A percentile compares a stretch with the other conserved stretches of the same genome.
Evolutionary conservation across 2,329 filamentous ascomycete species (phyloP).

Genomic region (Colletotrichum incanum): DNA sequence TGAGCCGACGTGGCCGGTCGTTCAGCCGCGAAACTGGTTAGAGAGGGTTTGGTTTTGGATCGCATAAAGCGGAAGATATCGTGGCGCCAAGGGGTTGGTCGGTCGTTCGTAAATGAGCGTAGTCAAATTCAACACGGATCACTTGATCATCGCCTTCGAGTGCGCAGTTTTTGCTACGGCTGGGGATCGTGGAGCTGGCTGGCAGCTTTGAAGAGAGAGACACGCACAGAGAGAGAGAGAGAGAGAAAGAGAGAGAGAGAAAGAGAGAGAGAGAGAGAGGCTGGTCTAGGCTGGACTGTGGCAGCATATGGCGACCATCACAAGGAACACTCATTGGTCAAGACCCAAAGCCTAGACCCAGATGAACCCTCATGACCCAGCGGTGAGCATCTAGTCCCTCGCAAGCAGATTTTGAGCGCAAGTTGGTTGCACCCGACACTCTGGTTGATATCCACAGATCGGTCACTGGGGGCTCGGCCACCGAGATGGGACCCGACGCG

Average conservation of each 20-base stretch:
- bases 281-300: not conserved
- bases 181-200: not conserved
- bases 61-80: slow-evolving; percentile 51
- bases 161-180: not conserved
- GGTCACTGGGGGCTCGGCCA: slow-evolving; percentile 28
- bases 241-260: too few species aligned
- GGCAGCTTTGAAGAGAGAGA: not conserved
- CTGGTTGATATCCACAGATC: slow-evolving; percentile 8
- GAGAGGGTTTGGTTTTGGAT: slow-evolving; percentile 60
- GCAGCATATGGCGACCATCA: not conserved
- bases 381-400: slow-evolving; percentile 5
- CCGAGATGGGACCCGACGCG: slow-evolving; percentile 11
- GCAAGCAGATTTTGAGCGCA: slow-evolving; percentile 1
- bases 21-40: slow-evolving; percentile 55
- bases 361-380: slow-evolving; percentile 5
- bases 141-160: not conserved
- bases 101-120: not conserved
- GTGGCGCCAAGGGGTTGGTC: not conserved
- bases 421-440: not conserved
- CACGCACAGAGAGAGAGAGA: not conserved
- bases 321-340: not conserved
- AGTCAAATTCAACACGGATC: not conserved
- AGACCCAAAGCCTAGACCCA: not conserved
- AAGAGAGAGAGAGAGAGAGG: too few species aligned
- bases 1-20: slow-evolving; percentile 55